Evolutionary conservation across 192 early-diverging fungal species (phyloP), one percentile per base, ranked within the genome.

Genomic region (Phycomyces blakesleeanus): DNA sequence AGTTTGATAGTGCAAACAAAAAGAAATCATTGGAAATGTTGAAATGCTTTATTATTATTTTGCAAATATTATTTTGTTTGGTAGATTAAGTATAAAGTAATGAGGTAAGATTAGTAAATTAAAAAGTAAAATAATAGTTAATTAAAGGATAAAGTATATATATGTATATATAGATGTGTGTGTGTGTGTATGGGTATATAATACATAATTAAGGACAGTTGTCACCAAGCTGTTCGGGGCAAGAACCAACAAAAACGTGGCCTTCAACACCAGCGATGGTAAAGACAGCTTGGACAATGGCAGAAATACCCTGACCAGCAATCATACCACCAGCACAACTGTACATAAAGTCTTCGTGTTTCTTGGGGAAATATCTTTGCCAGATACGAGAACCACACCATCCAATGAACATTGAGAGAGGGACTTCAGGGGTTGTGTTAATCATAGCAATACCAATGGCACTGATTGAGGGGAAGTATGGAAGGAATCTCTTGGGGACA

Each of bases 371-470:
- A 18, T 68, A 7, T 1, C 66, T 61, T 29, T 72, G 68, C 81
- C 81, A 83, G 67, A 83, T 64, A 42, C 62, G 40, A 14, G 69
- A 68, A 51, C 69, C 59, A n/a, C 37, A 39, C 68, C 72, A 76
- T 12, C 78, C 83, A 21, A 74, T 58, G 12, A 69, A 50, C 79
- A 85, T 84, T n/a, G 81, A 67, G 26, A 80, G 52, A 47, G 69
- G 69, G 25, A 79, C 74, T 51, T 70, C 66, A 39, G 83, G 80
- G 0, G 57, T 53, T 24, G 81, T 68, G 61, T 79, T 77, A 44
- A 80, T 76, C 71, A 82, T 82, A 25, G 77, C 79, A 53, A 83
- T 72, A 64, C 81, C 81, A 49, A 78, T 64, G 22, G 78, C 78
- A 61, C 55, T 59, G 37, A 60, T 50, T 16, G 73, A 68, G 44